Conservation (phyloP, 345 rosid genomes). For the Sisymbrium irio region DNA sequence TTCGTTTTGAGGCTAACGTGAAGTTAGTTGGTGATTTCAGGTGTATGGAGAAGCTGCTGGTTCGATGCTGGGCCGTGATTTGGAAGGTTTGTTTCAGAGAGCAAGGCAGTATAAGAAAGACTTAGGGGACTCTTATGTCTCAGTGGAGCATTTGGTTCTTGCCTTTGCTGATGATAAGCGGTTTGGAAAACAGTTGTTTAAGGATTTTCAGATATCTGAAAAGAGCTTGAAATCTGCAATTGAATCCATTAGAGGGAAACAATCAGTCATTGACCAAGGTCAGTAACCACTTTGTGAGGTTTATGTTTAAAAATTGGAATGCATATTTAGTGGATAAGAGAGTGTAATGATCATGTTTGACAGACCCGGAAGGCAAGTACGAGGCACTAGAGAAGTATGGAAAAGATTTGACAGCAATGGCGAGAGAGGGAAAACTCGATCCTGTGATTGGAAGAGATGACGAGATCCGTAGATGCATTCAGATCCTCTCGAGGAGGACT, state of each 20-base stretch:
- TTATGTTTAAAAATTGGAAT: not conserved
- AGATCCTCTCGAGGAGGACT: conserved; percentile 96
- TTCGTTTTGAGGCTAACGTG: not conserved
- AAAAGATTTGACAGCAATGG: conserved; percentile 97
- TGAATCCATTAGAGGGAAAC: conserved; percentile 92
- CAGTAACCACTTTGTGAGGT: not conserved
- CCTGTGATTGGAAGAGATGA: conserved; percentile 99
- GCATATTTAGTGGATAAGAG: not conserved
- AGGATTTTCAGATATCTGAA: conserved; percentile 71
- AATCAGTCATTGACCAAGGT: conserved; percentile 99
- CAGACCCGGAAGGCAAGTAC: conserved; percentile 98
- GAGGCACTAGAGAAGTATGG: conserved; percentile 97
- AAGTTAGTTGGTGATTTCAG: conserved; percentile 29
- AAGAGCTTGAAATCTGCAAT: conserved; percentile 70
- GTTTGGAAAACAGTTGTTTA: conserved; percentile 87
- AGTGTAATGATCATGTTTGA: conserved; percentile 5
- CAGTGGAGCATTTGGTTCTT: conserved; percentile 98
- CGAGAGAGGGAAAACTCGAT: conserved; percentile 90
- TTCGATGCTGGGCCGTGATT: conserved; percentile 93
- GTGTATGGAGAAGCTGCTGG: conserved; percentile 89
- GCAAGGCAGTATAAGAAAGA: conserved; percentile 90
- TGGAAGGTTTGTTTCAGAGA: conserved; percentile 76
- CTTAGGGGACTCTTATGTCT: conserved; percentile 82
- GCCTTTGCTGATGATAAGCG: conserved; percentile 73
- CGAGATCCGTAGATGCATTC: conserved; percentile 97